phyloP scores from a whole-genome alignment of 2,329 filamentous ascomycete genomes.

The Tolypocladium sp. region DNA sequence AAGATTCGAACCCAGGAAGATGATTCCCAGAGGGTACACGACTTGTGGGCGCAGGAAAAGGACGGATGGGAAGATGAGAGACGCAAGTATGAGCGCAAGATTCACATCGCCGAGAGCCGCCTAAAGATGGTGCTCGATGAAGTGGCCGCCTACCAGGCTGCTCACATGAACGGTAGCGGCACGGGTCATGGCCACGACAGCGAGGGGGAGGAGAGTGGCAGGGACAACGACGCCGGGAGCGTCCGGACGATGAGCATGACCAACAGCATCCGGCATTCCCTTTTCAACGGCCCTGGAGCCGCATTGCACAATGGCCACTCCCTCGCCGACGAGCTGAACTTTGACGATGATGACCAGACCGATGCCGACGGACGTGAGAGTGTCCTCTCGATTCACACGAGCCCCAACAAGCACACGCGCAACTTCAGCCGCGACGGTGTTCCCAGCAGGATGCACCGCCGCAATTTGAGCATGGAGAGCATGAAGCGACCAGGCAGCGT shows the following conservation, averaged over 20 bases:
- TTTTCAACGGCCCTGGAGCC: constrained; percentile 41
- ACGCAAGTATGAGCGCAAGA: constrained; percentile 70
- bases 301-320: constrained; percentile 53
- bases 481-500: constrained; percentile 45
- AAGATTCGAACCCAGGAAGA: constrained; percentile 73
- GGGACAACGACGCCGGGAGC: constrained; percentile 64
- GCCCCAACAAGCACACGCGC: constrained; percentile 37
- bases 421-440: constrained; percentile 50
- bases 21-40: constrained; percentile 67
- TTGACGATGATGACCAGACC: constrained; percentile 65
- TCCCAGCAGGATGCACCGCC: constrained; percentile 36
- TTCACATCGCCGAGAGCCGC: constrained; percentile 84
- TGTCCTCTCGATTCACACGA: constrained; percentile 38
- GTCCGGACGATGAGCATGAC: constrained; percentile 63
- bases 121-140: constrained; percentile 80
- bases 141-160: constrained; percentile 60
- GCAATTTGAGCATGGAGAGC: constrained; percentile 52
- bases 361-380: constrained; percentile 63
- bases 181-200: constrained; percentile 35
- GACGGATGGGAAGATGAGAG: constrained; percentile 78
- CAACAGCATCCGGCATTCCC: constrained; percentile 65
- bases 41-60: constrained; percentile 76
- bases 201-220: constrained; percentile 51
- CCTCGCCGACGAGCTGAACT: constrained; percentile 83
- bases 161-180: constrained; percentile 31